Evolutionary conservation across 805 yeast species (phyloP).

Genomic region (Candida coleopterorum): DNA sequence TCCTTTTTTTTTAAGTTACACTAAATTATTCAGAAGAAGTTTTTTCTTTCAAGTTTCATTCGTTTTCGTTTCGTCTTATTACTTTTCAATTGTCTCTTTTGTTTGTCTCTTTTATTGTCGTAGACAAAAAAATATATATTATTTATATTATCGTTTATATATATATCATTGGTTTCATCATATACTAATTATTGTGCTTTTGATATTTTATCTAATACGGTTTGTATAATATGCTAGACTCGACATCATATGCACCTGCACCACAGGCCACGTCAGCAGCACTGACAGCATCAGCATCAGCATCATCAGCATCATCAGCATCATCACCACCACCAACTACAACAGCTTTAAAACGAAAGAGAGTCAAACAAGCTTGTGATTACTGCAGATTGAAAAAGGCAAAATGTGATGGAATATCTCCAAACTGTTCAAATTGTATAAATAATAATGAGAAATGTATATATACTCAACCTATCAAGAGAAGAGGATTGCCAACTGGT

Average conservation of each 20-base stretch:
- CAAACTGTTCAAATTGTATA: slow-evolving; percentile 17
- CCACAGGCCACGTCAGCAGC: not conserved
- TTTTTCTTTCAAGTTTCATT: too few species aligned
- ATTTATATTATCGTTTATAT: too few species aligned
- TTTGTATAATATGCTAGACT: not conserved
- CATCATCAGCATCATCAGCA: not conserved
- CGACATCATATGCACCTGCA: not conserved
- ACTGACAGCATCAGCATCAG: not conserved
- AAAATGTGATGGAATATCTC: slow-evolving; percentile 21
- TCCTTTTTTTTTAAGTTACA: too few species aligned
- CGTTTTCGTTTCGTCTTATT: too few species aligned
- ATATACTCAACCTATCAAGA: slow-evolving; percentile 14
- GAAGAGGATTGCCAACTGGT: slow-evolving; percentile 20
- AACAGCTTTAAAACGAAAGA: slow-evolving; percentile 10
- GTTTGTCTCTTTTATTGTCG: too few species aligned
- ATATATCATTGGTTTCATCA: too few species aligned
- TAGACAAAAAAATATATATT: too few species aligned
- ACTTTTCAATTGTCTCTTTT: too few species aligned
- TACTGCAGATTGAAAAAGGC: slow-evolving; percentile 18
- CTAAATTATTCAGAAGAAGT: too few species aligned
- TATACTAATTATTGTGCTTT: too few species aligned
- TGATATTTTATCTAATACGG: too few species aligned
- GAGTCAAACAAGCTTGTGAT: slow-evolving; percentile 22
- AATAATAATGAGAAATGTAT: slow-evolving; percentile 12
- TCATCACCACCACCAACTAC: not conserved